A percentile compares a stretch with the other conserved stretches of the same genome.
These are phyloP conservation scores for Mortierella sp. DNA, from an alignment of 371 early-diverging fungal genomes.

Conservation along the genomic window DNA sequence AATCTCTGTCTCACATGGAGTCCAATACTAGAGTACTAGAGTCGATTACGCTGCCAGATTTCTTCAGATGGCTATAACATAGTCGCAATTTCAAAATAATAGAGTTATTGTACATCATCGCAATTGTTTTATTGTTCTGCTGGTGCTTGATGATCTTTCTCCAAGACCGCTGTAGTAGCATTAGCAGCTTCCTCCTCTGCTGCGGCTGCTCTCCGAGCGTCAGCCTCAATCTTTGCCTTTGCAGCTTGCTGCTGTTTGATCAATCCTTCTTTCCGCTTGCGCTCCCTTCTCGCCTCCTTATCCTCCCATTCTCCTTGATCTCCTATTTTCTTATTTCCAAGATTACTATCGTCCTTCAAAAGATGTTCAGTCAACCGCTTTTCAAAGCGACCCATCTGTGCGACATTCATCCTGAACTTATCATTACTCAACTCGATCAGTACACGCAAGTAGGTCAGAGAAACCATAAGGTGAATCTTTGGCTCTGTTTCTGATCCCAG, in stretches of 20 bases:
- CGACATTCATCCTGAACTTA: constrained; percentile 65
- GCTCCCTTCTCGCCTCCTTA: constrained; percentile 68
- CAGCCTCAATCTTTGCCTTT: constrained; percentile 16
- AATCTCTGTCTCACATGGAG: not conserved
- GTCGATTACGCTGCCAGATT: constrained; percentile 20
- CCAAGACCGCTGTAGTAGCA: not conserved
- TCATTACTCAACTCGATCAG: constrained; percentile 65
- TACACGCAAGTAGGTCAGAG: constrained; percentile 60
- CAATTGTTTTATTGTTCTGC: not conserved
- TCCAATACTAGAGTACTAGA: not conserved
- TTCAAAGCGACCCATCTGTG: constrained; percentile 65
- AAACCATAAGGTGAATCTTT: constrained; percentile 63
- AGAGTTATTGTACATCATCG: not conserved
- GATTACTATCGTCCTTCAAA: constrained; percentile 1
- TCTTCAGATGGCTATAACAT: constrained; percentile 17
- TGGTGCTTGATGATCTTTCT: not conserved
- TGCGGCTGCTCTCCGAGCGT: not conserved
- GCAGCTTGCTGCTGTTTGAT: constrained; percentile 33
- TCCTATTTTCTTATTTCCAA: constrained; percentile 12
- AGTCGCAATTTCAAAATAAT: not conserved
- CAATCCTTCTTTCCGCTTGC: constrained; percentile 67
- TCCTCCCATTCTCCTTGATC: constrained; percentile 61
- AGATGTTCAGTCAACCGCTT: constrained; percentile 48
- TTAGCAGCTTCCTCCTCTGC: not conserved
- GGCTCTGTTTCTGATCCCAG: constrained; percentile 4